phyloP scores from a whole-genome alignment of 352 stramenopile genomes.

The Globisporangium abappressorium region DNA sequence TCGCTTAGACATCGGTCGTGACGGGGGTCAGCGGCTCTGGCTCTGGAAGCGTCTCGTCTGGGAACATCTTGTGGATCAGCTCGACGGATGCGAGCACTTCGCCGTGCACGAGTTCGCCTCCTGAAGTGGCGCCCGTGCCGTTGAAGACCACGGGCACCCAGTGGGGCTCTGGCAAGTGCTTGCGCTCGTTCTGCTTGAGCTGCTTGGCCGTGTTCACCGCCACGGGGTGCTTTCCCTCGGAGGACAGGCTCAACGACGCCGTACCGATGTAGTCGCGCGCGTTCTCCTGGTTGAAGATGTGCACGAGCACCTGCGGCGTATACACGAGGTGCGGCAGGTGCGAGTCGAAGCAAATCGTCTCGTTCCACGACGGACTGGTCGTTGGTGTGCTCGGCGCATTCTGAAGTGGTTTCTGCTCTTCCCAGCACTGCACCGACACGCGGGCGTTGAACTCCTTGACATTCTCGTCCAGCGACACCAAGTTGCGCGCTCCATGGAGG shows the following conservation, averaged over 20 bases:
- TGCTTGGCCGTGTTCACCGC: slow-evolving; percentile 43
- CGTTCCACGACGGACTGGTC: slow-evolving; percentile 38
- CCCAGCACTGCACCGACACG: slow-evolving; percentile 64
- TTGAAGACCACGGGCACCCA: slow-evolving; percentile 57
- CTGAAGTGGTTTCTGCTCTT: slow-evolving; percentile 35
- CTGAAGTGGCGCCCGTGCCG: slow-evolving; percentile 29
- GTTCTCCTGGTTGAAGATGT: slow-evolving; percentile 46
- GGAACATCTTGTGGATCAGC: slow-evolving; percentile 57
- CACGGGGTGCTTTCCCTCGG: slow-evolving; percentile 20
- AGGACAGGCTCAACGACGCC: slow-evolving; percentile 23
- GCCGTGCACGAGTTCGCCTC: slow-evolving; percentile 34
- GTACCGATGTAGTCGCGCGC: slow-evolving; percentile 44
- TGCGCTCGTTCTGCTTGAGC: slow-evolving; percentile 50
- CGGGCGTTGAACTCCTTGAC: slow-evolving; percentile 31
- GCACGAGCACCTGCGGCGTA: slow-evolving; percentile 59
- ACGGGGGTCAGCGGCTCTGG: slow-evolving; percentile 26
- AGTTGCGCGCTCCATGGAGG: slow-evolving; percentile 47
- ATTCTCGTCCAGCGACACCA: slow-evolving; percentile 18
- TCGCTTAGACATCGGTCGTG: slow-evolving; percentile 13
- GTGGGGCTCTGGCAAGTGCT: slow-evolving; percentile 32
- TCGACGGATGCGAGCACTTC: slow-evolving; percentile 56
- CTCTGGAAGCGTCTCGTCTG: slow-evolving; percentile 49
- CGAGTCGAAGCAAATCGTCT: slow-evolving; percentile 71
- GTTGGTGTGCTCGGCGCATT: slow-evolving; percentile 27
- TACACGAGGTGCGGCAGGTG: slow-evolving; percentile 56